Conservation (phyloP, 2,329 filamentous ascomycete genomes). For the Alternaria ventricosa region DNA sequence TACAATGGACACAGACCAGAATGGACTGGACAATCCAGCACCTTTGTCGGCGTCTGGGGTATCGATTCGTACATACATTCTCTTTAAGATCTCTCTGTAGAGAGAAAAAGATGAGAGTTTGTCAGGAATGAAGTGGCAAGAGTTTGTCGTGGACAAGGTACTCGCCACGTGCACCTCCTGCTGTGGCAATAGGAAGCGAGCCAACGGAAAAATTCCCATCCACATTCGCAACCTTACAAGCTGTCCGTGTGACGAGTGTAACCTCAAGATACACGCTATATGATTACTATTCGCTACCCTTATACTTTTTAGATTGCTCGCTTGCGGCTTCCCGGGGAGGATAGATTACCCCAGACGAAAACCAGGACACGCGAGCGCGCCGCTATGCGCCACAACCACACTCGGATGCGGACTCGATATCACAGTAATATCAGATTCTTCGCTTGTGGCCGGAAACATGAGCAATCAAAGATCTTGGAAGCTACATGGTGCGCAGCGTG, state of each 20-base stretch:
- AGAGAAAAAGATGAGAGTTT: not conserved
- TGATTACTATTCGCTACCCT: not conserved
- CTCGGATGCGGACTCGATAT: conserved; percentile 16
- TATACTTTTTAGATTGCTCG: conserved; percentile 7
- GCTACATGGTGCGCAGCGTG: conserved; percentile 4
- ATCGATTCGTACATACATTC: not conserved
- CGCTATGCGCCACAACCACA: conserved; percentile 3
- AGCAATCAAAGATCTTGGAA: not conserved
- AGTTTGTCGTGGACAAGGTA: not conserved
- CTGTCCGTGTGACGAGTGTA: not conserved
- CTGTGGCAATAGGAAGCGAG: not conserved
- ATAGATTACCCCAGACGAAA: conserved; percentile 25
- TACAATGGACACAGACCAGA: not conserved
- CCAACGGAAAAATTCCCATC: not conserved
- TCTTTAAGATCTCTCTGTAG: not conserved
- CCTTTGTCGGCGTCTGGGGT: not conserved
- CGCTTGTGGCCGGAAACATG: not conserved
- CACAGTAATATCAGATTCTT: conserved; percentile 19
- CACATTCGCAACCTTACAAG: not conserved
- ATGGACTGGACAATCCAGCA: not conserved
- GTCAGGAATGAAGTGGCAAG: not conserved
- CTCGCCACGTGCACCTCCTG: not conserved
- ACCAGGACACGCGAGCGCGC: conserved; percentile 1
- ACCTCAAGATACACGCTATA: not conserved
- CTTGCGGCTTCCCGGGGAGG: conserved; percentile 29